A percentile compares a stretch with the other conserved stretches of the same genome.
These are phyloP conservation scores for Termitomyces sp. DNA, from an alignment of 768 basidiomycete genomes.

Conservation along the genomic window DNA sequence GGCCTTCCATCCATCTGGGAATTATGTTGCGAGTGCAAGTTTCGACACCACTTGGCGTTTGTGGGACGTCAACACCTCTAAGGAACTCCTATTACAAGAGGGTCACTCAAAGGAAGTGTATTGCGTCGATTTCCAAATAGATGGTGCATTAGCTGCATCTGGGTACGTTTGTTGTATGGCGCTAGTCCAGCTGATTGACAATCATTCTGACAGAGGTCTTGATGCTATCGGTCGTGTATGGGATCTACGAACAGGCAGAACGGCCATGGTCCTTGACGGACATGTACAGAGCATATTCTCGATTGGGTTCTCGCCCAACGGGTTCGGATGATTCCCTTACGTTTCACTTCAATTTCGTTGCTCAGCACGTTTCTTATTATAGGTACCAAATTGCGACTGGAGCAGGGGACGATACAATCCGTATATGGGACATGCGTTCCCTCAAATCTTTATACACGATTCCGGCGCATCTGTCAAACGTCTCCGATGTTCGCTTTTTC, in stretches of 20 bases:
- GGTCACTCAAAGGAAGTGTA: constrained; percentile 98
- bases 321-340: constrained; percentile 48
- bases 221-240: constrained; percentile 97
- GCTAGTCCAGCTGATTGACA: background rate
- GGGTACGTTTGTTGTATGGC: constrained; percentile 51
- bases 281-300: constrained; percentile 91
- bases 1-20: constrained; percentile 93
- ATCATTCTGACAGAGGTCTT: constrained; percentile 58
- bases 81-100: constrained; percentile 87
- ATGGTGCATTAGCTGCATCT: constrained; percentile 89
- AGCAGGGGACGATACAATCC: constrained; percentile 94
- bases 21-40: constrained; percentile 90
- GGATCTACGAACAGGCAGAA: constrained; percentile 93
- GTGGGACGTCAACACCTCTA: constrained; percentile 85
- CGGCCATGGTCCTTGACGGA: constrained; percentile 97
- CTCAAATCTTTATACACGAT: constrained; percentile 93
- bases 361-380: constrained; percentile 12
- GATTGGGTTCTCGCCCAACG: constrained; percentile 92
- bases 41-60: constrained; percentile 97
- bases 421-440: constrained; percentile 97
- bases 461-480: constrained; percentile 92
- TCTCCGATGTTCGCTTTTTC: constrained; percentile 96
- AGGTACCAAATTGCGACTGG: constrained; percentile 98
- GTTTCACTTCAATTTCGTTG: background rate
- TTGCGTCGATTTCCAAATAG: constrained; percentile 91